Base-by-base conservation (phyloP, 495 filamentous ascomycete genomes). In the Pyrenula aspistea region DNA sequence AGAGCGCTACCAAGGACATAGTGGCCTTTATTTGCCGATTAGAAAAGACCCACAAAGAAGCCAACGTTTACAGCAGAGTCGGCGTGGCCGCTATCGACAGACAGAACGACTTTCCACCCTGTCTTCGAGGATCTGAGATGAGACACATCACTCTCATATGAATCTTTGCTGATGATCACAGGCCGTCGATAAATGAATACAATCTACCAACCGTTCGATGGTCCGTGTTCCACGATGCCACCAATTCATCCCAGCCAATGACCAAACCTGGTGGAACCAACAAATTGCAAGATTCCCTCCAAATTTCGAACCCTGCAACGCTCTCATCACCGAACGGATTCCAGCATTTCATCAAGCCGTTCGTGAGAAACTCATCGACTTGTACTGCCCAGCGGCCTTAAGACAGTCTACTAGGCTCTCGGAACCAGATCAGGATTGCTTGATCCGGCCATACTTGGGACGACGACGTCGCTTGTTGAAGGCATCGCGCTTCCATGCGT, bases 361-460 rank as follows among this genome's bases (percentile, higher is more conserved):
- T 2, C 60, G 73, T 49, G 55, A 61, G 8, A 55, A 62, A 4
- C 53, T 77, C 10, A 63, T 71, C 24, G 61, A 65, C 10, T 57
- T 56, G 54, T 75, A 68, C 59, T 73, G 71, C 59, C 65, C 65
- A 4, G 19, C 56, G 20, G 19, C 61, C 15, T 31, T 68, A 15
- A 25, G 22, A 22, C 2, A 55, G 19, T 15, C 56, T 25, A 71
- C 73, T 53, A 57, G 70, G 50, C 12, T 36, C 10, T 67, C 67
- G 47, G 53, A 61, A 22, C 55, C 63, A 12, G 69, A 76, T 60
- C 55, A 66, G 53, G 71, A 77, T 53, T 79, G 71, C 52, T 58
- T 80, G 1, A 63, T 78, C 8, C 62, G 76, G 4, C 71, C 69
- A 0, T 79, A 77, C 52, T 62, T 77, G 0, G 74, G 78, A 49